Base-by-base conservation (phyloP, 2,329 filamentous ascomycete species). In the Helotiales sp. region DNA sequence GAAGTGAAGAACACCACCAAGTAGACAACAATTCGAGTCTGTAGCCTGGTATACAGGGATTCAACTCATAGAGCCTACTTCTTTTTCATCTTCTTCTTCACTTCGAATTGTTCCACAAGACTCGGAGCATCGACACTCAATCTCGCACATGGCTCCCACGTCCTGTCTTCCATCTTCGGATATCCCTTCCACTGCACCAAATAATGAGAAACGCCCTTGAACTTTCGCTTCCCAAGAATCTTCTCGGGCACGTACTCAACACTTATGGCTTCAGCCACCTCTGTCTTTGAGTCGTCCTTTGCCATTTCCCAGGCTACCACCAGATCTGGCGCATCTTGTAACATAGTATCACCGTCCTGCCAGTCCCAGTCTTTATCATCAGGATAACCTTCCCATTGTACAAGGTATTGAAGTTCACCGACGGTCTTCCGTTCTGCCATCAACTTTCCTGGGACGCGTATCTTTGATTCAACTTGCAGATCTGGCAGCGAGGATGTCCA, bases 151-250 rank as follows among this genome's bases (percentile, higher is more conserved):
- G 59, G 59, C 27, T 66, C 64, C 64, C 64, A 66, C 13, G 64
- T 66, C 29, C 61, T 56, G 42, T 64, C 62, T 17, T 63, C 27
- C 15, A 54, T 17, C 10, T 51, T n/a, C 17, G 48, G 40, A 46
- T 59, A 66, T 13, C 62, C 62, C 29, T 62, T 42, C 64, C 64
- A 65, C 22, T 62, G 55, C 22, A 65, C 62, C 10, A 63, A 47
- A 38, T 63, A 64, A 47, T 61, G 56, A 3, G 36, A 24, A 7
- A 57, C 34, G 2, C 56, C 56, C 9, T 60, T 62, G 27, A 52
- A 42, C n/a, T 54, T 63, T 27, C 47, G 44, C 40, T 57, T 57
- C 2, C 25, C 40, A 10, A 66, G 9, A 31, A 66, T 64, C 40
- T 56, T 60, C 52, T 66, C 59, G 1, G 55, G 50, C 8, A 60